Base-by-base conservation (phyloP, 495 filamentous ascomycete species). In the Hypoxylon lienhwacheense region DNA sequence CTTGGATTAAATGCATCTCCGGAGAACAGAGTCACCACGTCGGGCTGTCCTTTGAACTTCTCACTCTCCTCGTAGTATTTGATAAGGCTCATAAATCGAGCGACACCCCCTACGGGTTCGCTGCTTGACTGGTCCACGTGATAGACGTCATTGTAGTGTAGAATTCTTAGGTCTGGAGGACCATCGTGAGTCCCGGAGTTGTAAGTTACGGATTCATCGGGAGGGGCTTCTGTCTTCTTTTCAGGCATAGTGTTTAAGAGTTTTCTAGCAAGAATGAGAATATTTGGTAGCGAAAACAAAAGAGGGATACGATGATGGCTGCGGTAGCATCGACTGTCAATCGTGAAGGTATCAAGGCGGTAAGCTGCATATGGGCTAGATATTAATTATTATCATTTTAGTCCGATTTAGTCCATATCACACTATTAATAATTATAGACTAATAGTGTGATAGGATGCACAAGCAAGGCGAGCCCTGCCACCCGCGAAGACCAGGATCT, bases 101-200 rank as follows among this genome's bases (percentile, higher is more conserved):
- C 70, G 25, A 84, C 77, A 5, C 91, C 91, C 32, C 91, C 91
- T 12, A 87, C 81, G 5, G 90, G 90, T 54, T 96, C 89, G 11
- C 83, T 80, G 12, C 87, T 90, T 5, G 85, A 73, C 3, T 68
- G 56, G 52, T 93, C 88, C 39, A 96, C 80, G 55, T 96, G 91
- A 69, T 96, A 96, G 42, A 82, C 89, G 69, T 96, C 90, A 70
- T 96, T 96, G 75, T 85, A 96, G 74, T 96, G 91, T 37, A 95
- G 72, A 21, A 96, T 66, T 20, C 91, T 82, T 19, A 95, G 73
- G 69, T 87, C 86, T 12, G 89, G 89, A 20, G 80, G 66, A 14
- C 75, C 76, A 29, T 53, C 42, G 26, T 40, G 55, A 11, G 70
- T 70, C 7, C 76, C 75, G 15, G 79, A 82, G 41, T 74, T 69